These are phyloP conservation scores for Porphyra umbilicalis DNA, from an alignment of 31 red algal species.

Conservation along the genomic window DNA sequence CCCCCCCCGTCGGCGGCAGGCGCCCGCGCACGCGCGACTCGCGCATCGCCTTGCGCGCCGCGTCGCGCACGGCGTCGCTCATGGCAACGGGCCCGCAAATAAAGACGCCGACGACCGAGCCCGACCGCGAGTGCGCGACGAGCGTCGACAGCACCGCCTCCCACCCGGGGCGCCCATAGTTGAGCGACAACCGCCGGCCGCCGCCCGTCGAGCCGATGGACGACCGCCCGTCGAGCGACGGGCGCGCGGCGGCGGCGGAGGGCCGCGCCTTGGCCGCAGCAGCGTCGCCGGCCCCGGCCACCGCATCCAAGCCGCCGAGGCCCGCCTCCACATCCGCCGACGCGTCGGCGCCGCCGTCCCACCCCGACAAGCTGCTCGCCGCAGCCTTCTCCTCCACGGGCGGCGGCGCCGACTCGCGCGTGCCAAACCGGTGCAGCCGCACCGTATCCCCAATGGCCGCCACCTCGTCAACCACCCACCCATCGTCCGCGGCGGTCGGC, in stretches of 20 bases:
- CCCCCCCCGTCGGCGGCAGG: background rate
- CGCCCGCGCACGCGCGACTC: constrained; percentile 6
- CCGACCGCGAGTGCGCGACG: constrained; percentile 16
- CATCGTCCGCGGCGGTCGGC: constrained; percentile 27
- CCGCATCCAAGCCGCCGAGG: background rate
- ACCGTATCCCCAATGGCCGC: constrained; percentile 23
- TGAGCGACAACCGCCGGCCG: constrained; percentile 4
- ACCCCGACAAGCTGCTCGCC: background rate
- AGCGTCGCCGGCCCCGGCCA: background rate
- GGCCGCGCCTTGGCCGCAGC: background rate
- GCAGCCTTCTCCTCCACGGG: constrained; percentile 6
- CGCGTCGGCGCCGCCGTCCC: background rate
- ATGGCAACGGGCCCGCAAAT: constrained; percentile 72
- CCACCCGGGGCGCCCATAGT: constrained; percentile 75
- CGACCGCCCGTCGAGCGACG: background rate
- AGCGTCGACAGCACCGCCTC: constrained; percentile 53
- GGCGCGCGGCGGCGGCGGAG: background rate
- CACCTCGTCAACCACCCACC: constrained; percentile 50
- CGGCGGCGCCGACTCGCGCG: constrained; percentile 9
- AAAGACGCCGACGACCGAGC: constrained; percentile 72
- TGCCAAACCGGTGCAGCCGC: constrained; percentile 53
- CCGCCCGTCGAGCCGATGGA: background rate
- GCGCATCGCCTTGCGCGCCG: constrained; percentile 61
- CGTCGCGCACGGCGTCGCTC: constrained; percentile 49
- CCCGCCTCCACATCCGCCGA: background rate